phyloP scores from a whole-genome alignment of 768 basidiomycete genomes.

The Cubamyces sp. region DNA sequence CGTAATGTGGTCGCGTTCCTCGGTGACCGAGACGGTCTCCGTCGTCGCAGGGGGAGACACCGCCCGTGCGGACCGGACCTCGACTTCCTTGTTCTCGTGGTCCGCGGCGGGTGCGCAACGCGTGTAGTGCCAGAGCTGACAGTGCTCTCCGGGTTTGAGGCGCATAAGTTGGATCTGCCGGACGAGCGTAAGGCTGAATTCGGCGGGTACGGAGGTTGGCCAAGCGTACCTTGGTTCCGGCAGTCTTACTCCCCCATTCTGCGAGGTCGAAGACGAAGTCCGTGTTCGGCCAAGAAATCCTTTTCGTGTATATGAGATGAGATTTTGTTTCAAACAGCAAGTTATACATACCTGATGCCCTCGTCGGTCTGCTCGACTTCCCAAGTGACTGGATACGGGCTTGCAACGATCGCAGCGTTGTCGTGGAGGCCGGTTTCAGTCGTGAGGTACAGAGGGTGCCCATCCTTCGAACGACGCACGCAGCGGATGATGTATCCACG shows the following conservation, averaged over 20 bases:
- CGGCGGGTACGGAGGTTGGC: background rate
- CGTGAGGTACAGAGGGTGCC: conserved; percentile 29
- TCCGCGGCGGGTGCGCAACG: conserved; percentile 24
- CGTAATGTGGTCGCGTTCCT: conserved; percentile 28
- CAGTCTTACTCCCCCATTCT: conserved; percentile 24
- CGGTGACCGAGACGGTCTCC: conserved; percentile 31
- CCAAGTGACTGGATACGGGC: conserved; percentile 34
- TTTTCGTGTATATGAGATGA: background rate
- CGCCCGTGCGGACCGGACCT: conserved; percentile 9
- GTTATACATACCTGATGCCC: conserved; percentile 22
- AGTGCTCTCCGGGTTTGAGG: conserved; percentile 20
- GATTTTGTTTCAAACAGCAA: background rate
- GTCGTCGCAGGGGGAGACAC: conserved; percentile 23
- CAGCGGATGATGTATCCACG: conserved; percentile 31
- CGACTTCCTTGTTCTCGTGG: conserved; percentile 17
- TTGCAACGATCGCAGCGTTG: conserved; percentile 27
- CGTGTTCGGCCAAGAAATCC: conserved; percentile 32
- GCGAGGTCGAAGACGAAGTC: conserved; percentile 29
- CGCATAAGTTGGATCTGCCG: conserved; percentile 29
- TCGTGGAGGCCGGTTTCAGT: conserved; percentile 24
- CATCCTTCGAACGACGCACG: conserved; percentile 16
- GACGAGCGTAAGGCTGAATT: background rate
- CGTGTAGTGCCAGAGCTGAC: conserved; percentile 31
- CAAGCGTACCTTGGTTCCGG: conserved; percentile 28
- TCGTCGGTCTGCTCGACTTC: conserved; percentile 25